Evolutionary conservation across 2,329 filamentous ascomycete species (phyloP).

Genomic region (Colletotrichum sublineola): DNA sequence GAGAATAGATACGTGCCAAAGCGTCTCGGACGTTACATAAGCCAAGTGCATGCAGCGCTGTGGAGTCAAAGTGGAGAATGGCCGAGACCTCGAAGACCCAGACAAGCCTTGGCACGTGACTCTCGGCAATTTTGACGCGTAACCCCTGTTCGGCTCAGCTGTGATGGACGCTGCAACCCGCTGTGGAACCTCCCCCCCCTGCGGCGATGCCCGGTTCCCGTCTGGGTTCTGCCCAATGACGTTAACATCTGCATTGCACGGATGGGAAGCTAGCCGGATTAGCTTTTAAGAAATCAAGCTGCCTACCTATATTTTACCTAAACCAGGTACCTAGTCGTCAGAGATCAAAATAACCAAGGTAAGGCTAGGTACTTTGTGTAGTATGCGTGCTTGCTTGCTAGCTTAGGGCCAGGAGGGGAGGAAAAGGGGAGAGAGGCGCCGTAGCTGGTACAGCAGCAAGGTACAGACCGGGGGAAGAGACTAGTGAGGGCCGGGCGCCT

Average conservation of each 20-base stretch:
- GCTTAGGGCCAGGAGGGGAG: neutral
- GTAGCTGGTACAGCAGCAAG: neutral
- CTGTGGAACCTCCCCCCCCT: neutral
- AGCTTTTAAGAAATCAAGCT: constrained; percentile 1
- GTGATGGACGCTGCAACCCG: constrained; percentile 10
- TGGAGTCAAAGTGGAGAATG: neutral
- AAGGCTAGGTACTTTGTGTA: no score
- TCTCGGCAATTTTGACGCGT: constrained; percentile 36
- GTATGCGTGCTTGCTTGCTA: no score
- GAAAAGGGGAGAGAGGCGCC: no score
- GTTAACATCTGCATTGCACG: constrained; percentile 16
- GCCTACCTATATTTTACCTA: neutral
- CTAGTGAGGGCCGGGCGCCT: neutral
- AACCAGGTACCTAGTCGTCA: no score
- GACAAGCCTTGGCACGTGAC: constrained; percentile 39
- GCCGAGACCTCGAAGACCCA: constrained; percentile 6
- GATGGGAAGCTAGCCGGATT: constrained; percentile 5
- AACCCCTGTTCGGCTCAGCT: constrained; percentile 10
- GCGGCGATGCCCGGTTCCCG: constrained; percentile 22
- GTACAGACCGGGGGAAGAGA: neutral
- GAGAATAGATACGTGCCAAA: neutral
- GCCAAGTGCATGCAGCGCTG: neutral
- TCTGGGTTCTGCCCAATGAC: constrained; percentile 24
- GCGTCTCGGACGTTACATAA: constrained; percentile 5
- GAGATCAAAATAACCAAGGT: no score